Evolutionary conservation across 2,329 filamentous ascomycete genomes (phyloP).

Genomic region (Monosporascus cannonballus): DNA sequence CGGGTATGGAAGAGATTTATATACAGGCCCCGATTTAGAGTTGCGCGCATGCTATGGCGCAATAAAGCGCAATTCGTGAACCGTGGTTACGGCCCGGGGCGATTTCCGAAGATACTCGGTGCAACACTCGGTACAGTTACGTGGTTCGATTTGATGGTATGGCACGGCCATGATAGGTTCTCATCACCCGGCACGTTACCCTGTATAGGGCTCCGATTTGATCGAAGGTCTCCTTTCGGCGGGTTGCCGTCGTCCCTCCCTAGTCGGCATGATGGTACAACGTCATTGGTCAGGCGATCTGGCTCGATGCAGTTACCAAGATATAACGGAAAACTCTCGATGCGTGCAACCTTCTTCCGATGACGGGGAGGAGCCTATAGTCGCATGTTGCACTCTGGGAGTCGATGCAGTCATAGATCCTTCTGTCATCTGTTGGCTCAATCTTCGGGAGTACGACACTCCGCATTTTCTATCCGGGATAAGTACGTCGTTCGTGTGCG

Average conservation of each 20-base stretch:
- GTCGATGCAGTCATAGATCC: not conserved
- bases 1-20: not conserved
- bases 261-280: not conserved
- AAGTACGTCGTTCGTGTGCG: too few species aligned
- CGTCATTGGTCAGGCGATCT: not conserved
- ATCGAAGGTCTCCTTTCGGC: not conserved
- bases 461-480: too few species aligned
- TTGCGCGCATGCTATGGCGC: not conserved
- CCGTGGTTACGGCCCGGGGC: not conserved
- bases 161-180: not conserved
- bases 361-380: not conserved
- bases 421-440: too few species aligned
- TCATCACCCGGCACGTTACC: not conserved
- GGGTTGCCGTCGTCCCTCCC: not conserved
- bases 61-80: not conserved
- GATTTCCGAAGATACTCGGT: not conserved
- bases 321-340: not conserved
- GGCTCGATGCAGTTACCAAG: not conserved
- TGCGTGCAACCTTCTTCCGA: not conserved
- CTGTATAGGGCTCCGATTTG: not conserved
- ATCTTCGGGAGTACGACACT: too few species aligned
- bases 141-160: not conserved
- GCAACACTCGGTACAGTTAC: not conserved
- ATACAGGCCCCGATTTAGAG: not conserved
- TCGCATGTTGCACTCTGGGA: not conserved